phyloP scores from a whole-genome alignment of 148 eudicot species.

The Camellia granthamiana region DNA sequence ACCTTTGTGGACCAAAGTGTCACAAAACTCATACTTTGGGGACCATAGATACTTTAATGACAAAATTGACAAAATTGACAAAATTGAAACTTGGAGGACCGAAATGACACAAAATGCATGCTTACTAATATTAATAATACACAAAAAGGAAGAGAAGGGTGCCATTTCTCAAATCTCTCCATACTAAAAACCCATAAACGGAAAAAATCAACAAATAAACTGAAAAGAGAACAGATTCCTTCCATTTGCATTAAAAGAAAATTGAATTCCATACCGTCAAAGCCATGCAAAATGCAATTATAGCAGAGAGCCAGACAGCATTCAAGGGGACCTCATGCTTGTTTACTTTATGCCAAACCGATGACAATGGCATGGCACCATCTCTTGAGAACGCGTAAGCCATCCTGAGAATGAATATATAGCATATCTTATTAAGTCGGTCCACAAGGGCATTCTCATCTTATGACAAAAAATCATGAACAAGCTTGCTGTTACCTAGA shows the following conservation, averaged over 20 bases:
- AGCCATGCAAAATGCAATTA: constrained; percentile 93
- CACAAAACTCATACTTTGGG: too few relatives aligned
- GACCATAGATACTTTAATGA: too few relatives aligned
- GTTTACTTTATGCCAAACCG: constrained; percentile 90
- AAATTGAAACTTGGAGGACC: too few relatives aligned
- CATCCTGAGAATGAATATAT: constrained; percentile 50
- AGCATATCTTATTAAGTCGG: not conserved
- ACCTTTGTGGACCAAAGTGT: too few relatives aligned
- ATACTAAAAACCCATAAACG: not conserved
- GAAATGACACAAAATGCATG: too few relatives aligned
- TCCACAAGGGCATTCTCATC: not conserved
- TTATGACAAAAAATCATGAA: constrained; percentile 1
- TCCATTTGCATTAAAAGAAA: not conserved
- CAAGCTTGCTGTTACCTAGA: constrained; percentile 57
- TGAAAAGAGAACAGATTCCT: not conserved
- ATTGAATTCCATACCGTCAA: constrained; percentile 56
- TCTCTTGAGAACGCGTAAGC: constrained; percentile 97
- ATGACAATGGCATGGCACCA: constrained; percentile 94
- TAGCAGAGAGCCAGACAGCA: constrained; percentile 91
- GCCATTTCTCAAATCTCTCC: not conserved
- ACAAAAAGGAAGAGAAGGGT: not conserved
- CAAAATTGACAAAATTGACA: too few relatives aligned
- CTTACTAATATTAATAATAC: too few relatives aligned
- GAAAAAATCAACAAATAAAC: not conserved
- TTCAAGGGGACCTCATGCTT: constrained; percentile 80